phyloP scores from a whole-genome alignment of 2,329 filamentous ascomycete species.

The Corynespora cassiicola region DNA sequence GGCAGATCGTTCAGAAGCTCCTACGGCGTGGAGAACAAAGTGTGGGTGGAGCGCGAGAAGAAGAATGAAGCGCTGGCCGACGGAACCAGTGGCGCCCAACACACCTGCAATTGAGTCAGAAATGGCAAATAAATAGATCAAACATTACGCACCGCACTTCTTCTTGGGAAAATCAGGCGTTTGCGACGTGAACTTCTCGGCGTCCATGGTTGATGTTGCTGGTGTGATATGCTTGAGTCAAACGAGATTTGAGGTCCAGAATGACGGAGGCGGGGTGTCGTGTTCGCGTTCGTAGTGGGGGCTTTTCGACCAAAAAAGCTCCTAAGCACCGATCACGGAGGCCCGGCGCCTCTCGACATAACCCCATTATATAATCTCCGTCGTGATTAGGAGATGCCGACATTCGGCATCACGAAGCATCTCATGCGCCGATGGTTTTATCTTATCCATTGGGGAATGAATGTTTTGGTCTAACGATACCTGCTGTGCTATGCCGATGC shows the following conservation, averaged over 20 bases:
- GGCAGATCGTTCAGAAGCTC: constrained; percentile 85
- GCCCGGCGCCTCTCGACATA: constrained; percentile 3
- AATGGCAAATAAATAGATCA: not conserved
- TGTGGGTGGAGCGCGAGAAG: constrained; percentile 87
- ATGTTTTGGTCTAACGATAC: constrained; percentile 7
- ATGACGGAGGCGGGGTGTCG: constrained; percentile 28
- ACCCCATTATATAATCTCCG: constrained; percentile 4
- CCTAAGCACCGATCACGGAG: constrained; percentile 34
- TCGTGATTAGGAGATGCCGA: not conserved
- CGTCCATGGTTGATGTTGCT: constrained; percentile 47
- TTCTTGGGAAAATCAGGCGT: constrained; percentile 55
- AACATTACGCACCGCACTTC: constrained; percentile 56
- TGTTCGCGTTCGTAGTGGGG: too few species aligned
- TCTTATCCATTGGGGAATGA: not conserved
- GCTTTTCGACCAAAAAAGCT: constrained; percentile 5
- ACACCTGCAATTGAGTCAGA: constrained; percentile 58
- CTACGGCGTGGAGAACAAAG: constrained; percentile 85
- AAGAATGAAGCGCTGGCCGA: constrained; percentile 94
- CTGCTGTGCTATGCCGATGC: constrained; percentile 13
- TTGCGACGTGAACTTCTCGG: constrained; percentile 48
- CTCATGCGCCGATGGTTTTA: constrained; percentile 2
- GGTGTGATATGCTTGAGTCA: constrained; percentile 28
- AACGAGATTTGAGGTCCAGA: constrained; percentile 22
- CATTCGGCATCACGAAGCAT: not conserved
- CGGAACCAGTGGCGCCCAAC: constrained; percentile 89